phyloP scores from a whole-genome alignment of 2,329 filamentous ascomycete genomes.

The Trichophaea hybrida region DNA sequence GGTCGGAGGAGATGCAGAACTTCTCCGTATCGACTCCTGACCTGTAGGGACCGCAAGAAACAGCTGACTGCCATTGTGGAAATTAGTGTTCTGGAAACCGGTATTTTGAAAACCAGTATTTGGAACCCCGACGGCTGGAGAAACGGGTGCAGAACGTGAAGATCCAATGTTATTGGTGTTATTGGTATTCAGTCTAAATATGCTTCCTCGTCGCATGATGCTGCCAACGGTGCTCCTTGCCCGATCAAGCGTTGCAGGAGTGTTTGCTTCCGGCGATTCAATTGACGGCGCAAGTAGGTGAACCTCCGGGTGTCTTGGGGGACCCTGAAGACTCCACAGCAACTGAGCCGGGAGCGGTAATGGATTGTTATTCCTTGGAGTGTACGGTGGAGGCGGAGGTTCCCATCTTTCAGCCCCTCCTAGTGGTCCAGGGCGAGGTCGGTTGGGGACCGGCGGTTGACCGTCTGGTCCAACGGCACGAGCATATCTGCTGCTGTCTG shows the following conservation, averaged over 20 bases:
- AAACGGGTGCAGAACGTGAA: conserved; percentile 13
- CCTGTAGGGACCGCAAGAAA: conserved; percentile 1
- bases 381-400: conserved; percentile 27
- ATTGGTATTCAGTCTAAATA: conserved; percentile 5
- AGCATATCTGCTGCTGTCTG: conserved; percentile 18
- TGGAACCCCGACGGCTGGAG: conserved; percentile 10
- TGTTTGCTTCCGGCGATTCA: conserved; percentile 6
- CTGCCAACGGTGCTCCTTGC: conserved; percentile 14
- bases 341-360: conserved; percentile 23
- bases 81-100: neutral
- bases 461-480: conserved; percentile 25
- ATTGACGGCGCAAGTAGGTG: neutral
- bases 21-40: conserved; percentile 2
- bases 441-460: conserved; percentile 18
- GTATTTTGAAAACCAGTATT: conserved; percentile 1
- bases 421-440: conserved; percentile 20
- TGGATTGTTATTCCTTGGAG: conserved; percentile 19
- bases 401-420: conserved; percentile 24
- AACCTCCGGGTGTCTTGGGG: conserved; percentile 9
- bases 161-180: conserved; percentile 7
- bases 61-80: neutral
- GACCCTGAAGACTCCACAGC: conserved; percentile 18
- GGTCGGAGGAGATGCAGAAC: conserved; percentile 8
- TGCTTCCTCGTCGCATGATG: conserved; percentile 13
- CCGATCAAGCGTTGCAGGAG: conserved; percentile 8